Evolutionary conservation across 192 early-diverging fungal species (phyloP), one percentile per base, ranked within the genome.

Genomic region (Dissophora globulifera): DNA sequence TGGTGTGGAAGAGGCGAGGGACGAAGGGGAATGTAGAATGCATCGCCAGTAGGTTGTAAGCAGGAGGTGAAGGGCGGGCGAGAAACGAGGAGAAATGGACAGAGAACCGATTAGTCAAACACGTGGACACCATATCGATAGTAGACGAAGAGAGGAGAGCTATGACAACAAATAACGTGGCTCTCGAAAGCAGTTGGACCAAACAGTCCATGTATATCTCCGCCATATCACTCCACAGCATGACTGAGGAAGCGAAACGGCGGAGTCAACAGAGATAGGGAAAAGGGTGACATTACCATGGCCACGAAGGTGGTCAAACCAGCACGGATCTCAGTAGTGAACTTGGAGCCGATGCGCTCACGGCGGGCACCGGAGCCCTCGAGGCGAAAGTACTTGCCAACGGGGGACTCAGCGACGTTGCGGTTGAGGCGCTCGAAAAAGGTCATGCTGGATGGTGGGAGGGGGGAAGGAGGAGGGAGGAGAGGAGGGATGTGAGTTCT

Each of bases 271-370:
- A 38, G 35, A 38, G 35, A 38, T 13, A 38, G 35, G 35, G 13
- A 38, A 38, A 9, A 40, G 38, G 38, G 38, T 13, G 38, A 40
- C 8, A 40, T 62, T 76, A 76, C 72, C 92, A 93, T 93, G 5
- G 92, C 83, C 22, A 93, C 80, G 57, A 91, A 93, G 45, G 87
- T 88, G 2, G 78, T 72, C 30, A 80, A 7, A 9, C 91, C 91
- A n/a, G 88, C 88, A 47, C 89, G 84, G 48, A 92, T 27, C 70
- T 92, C 91, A 30, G 86, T 85, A 2, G 78, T 83, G 78, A 92
- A 90, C 60, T 74, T 80, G 52, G 90, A 88, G 13, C 87, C 87
- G 33, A 79, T 72, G 29, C 92, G 89, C 47, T 76, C 72, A 47
- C 72, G 72, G 55, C 72, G 63, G 23, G 72, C 72, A 45, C 72